These are phyloP conservation scores for Salix exigua DNA, from an alignment of 345 rosid species.

Conservation along the genomic window DNA sequence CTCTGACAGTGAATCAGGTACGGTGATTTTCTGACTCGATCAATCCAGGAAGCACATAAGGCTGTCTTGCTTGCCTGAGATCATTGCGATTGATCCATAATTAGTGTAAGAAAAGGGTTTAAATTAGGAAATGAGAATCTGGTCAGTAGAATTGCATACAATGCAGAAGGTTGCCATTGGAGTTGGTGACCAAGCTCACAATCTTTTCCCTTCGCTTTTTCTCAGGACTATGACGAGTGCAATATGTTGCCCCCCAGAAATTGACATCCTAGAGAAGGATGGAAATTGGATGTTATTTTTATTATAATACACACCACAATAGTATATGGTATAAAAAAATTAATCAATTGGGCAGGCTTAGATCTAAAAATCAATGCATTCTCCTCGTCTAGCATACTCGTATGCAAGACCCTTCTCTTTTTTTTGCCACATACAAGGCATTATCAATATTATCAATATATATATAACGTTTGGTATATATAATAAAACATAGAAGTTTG, in stretches of 20 bases:
- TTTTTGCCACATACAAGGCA: no score
- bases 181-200: conserved; percentile 33
- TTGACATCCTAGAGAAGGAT: conserved; percentile 27
- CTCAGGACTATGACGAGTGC: conserved; percentile 31
- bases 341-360: no score
- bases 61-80: conserved; percentile 43
- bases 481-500: no score
- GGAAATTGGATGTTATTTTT: no score
- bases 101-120: not conserved
- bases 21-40: conserved; percentile 27
- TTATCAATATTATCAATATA: not conserved
- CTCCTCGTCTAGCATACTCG: conserved; percentile 20
- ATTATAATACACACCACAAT: no score
- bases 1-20: not conserved
- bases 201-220: conserved; percentile 46
- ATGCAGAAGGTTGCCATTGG: conserved; percentile 47
- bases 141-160: conserved; percentile 20
- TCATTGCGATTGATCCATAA: not conserved
- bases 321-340: no score
- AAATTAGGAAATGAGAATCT: no score
- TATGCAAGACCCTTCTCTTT: conserved; percentile 39
- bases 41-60: conserved; percentile 34
- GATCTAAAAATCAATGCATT: no score
- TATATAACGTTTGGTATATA: no score
- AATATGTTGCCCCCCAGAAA: conserved; percentile 55